phyloP scores from a whole-genome alignment of 2,329 filamentous ascomycete species.

The Clarireedia hainanense region DNA sequence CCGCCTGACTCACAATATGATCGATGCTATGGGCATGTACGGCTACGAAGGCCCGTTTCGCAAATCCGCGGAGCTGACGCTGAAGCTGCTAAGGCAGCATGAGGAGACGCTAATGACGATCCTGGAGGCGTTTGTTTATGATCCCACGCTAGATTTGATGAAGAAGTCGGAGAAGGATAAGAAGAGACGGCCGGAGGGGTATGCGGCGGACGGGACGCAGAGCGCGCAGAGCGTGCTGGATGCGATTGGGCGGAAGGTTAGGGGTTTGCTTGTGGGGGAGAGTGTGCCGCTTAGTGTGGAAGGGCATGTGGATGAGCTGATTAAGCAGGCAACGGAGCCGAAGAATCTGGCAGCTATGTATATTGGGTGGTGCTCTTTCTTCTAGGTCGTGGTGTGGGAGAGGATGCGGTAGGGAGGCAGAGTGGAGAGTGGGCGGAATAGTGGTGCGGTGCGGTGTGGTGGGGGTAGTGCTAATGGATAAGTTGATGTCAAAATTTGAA shows the following conservation, averaged over 20 bases:
- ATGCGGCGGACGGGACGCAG: conserved; percentile 45
- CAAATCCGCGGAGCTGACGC: conserved; percentile 80
- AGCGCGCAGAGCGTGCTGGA: conserved; percentile 78
- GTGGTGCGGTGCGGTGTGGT: too few relatives aligned
- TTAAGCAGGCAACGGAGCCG: conserved; percentile 75
- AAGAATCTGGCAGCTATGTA: conserved; percentile 87
- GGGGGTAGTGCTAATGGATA: too few relatives aligned
- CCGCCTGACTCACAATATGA: conserved; percentile 96
- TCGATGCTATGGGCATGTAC: conserved; percentile 92
- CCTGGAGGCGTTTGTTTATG: conserved; percentile 92
- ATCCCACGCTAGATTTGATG: conserved; percentile 90
- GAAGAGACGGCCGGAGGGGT: conserved; percentile 10
- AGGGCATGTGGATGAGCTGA: conserved; percentile 93
- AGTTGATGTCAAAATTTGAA: too few relatives aligned
- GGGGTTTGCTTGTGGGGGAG: conserved; percentile 75
- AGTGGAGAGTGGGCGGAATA: too few relatives aligned
- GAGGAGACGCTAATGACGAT: conserved; percentile 97
- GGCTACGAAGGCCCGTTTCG: conserved; percentile 91
- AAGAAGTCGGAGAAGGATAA: conserved; percentile 52
- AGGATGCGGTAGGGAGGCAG: neutral
- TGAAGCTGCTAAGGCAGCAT: conserved; percentile 77
- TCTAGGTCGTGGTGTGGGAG: conserved; percentile 31
- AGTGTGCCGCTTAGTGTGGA: conserved; percentile 90
- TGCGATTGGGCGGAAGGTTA: conserved; percentile 79
- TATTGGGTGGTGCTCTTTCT: conserved; percentile 82